Conservation (phyloP, 352 stramenopile species). For the Pythium sukuiense region DNA sequence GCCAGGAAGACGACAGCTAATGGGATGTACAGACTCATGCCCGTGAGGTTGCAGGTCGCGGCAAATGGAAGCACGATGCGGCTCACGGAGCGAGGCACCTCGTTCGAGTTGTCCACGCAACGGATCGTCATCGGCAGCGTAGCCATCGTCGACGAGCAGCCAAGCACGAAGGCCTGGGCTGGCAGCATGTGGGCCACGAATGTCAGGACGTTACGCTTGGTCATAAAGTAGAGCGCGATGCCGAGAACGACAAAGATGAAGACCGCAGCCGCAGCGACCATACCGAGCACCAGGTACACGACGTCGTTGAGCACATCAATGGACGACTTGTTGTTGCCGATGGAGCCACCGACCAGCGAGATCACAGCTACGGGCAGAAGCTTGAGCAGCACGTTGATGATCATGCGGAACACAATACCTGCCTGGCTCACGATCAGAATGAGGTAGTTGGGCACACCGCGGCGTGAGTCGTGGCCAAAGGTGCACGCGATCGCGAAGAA, state of each 20-base stretch:
- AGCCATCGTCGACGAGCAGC: slow-evolving; percentile 69
- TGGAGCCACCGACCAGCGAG: slow-evolving; percentile 60
- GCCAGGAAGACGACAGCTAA: slow-evolving; percentile 68
- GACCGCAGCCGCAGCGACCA: slow-evolving; percentile 41
- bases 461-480: slow-evolving; percentile 49
- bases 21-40: slow-evolving; percentile 66
- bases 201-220: slow-evolving; percentile 45
- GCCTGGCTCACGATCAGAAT: slow-evolving; percentile 58
- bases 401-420: slow-evolving; percentile 56
- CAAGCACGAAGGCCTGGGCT: slow-evolving; percentile 68
- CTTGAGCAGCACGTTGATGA: slow-evolving; percentile 65
- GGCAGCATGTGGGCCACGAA: slow-evolving; percentile 62
- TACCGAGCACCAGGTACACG: slow-evolving; percentile 42
- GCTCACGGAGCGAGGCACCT: slow-evolving; percentile 53
- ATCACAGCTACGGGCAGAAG: slow-evolving; percentile 67
- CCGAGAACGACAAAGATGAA: slow-evolving; percentile 52
- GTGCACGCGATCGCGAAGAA: slow-evolving; percentile 58
- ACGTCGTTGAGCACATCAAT: slow-evolving; percentile 42
- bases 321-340: slow-evolving; percentile 46
- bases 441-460: slow-evolving; percentile 52
- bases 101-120: slow-evolving; percentile 60
- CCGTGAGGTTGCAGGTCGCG: slow-evolving; percentile 66
- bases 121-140: slow-evolving; percentile 74
- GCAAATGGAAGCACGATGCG: slow-evolving; percentile 63
- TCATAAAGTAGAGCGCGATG: slow-evolving; percentile 48